A percentile compares a stretch with the other conserved stretches of the same genome.
phyloP scores from a whole-genome alignment of 192 early-diverging fungal genomes.

The Borealophlyctis nickersoniae region DNA sequence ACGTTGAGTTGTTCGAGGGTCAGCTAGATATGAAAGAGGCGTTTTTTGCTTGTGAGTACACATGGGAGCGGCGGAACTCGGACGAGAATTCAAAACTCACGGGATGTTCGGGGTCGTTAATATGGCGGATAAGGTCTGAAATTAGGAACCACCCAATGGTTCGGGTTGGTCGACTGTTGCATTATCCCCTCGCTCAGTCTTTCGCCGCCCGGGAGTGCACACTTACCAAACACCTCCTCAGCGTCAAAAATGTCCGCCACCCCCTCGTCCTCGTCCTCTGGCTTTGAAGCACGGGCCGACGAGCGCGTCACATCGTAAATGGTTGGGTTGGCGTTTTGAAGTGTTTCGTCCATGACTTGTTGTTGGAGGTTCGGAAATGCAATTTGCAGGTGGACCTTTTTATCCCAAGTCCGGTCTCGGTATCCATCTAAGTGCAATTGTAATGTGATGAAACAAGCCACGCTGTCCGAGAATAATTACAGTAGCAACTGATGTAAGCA shows the following conservation, averaged over 20 bases:
- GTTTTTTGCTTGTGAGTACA: not conserved
- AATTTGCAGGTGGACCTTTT: not conserved
- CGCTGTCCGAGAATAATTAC: too few relatives aligned
- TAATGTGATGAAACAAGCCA: too few relatives aligned
- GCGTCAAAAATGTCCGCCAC: conserved; percentile 74
- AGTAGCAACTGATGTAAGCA: too few relatives aligned
- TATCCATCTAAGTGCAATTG: too few relatives aligned
- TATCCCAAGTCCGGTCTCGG: too few relatives aligned
- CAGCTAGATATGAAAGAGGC: conserved; percentile 44
- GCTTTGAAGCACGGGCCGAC: conserved; percentile 34
- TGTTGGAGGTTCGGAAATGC: conserved; percentile 4
- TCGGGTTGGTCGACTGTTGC: not conserved
- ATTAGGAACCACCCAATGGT: not conserved
- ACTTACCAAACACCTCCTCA: conserved; percentile 81
- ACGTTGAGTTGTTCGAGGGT: conserved; percentile 97
- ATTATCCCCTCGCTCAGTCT: not conserved
- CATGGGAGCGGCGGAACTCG: not conserved
- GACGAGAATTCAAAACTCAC: conserved; percentile 12
- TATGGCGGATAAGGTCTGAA: conserved; percentile 84
- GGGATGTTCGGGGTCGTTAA: conserved; percentile 99
- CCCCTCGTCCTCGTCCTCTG: conserved; percentile 71
- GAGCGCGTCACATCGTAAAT: conserved; percentile 62
- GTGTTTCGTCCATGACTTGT: conserved; percentile 3
- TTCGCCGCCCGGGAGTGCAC: not conserved
- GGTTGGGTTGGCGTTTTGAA: conserved; percentile 76